Conservation (phyloP, 768 basidiomycete genomes). For the Phlebiopsis gigantea region DNA sequence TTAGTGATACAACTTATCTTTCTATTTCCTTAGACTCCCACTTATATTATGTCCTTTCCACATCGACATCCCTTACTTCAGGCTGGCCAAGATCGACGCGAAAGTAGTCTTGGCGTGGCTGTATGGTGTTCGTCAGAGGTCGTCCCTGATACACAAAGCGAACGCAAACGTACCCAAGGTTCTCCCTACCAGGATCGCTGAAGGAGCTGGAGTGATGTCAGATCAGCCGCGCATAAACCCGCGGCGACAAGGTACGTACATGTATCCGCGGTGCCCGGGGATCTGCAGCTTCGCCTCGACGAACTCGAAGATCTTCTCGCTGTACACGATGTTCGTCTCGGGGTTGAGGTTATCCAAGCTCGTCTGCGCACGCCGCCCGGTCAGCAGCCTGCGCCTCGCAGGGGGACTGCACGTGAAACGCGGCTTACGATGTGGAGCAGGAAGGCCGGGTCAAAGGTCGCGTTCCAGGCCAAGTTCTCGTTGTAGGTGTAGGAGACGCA, state of each 20-base stretch:
- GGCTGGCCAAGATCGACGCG: slow-evolving; percentile 35
- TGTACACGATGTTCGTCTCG: slow-evolving; percentile 45
- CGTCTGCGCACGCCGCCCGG: slow-evolving; percentile 30
- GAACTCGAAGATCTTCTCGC: slow-evolving; percentile 48
- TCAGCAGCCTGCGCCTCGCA: background rate
- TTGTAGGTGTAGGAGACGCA: slow-evolving; percentile 51
- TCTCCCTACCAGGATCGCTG: slow-evolving; percentile 46
- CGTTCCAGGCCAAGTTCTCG: slow-evolving; percentile 54
- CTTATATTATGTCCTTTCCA: background rate
- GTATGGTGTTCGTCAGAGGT: background rate
- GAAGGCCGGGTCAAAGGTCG: slow-evolving; percentile 64
- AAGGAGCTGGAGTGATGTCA: slow-evolving; percentile 30
- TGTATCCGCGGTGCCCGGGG: slow-evolving; percentile 51
- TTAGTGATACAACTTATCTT: background rate
- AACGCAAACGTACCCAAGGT: slow-evolving; percentile 34
- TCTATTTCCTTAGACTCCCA: background rate
- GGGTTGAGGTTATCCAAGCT: slow-evolving; percentile 53
- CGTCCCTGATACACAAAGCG: background rate
- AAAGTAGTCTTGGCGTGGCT: slow-evolving; percentile 44
- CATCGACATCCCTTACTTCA: background rate
- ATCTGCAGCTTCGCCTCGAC: slow-evolving; percentile 50
- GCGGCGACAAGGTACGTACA: slow-evolving; percentile 31
- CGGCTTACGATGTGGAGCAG: slow-evolving; percentile 51
- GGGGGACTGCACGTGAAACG: background rate
- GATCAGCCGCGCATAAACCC: background rate